These are phyloP conservation scores for Agrocybe praecox DNA, from an alignment of 768 basidiomycete species.

Conservation along the genomic window DNA sequence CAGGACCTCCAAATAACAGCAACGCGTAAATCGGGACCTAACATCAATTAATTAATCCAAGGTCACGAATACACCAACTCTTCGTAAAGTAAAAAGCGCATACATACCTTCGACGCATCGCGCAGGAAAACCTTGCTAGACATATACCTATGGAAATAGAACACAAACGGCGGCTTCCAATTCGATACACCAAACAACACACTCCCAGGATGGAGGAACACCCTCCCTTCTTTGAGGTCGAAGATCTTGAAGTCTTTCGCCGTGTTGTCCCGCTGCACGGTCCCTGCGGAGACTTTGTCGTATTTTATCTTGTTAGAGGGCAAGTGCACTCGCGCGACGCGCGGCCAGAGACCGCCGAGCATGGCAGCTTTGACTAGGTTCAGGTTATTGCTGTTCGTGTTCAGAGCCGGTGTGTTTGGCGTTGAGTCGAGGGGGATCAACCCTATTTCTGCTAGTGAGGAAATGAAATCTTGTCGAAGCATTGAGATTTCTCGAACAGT, in stretches of 20 bases:
- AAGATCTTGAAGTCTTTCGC: conserved; percentile 85
- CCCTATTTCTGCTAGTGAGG: conserved; percentile 69
- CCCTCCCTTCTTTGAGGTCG: conserved; percentile 65
- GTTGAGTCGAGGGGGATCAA: conserved; percentile 55
- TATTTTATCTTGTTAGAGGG: conserved; percentile 79
- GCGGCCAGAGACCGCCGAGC: conserved; percentile 86
- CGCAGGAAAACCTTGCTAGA: conserved; percentile 85
- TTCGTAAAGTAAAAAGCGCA: conserved; percentile 10
- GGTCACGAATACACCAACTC: background rate
- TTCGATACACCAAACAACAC: conserved; percentile 71
- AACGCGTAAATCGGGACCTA: conserved; percentile 89
- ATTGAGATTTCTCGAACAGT: conserved; percentile 78
- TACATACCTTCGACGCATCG: conserved; percentile 86
- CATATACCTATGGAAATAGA: conserved; percentile 82
- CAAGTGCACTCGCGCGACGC: conserved; percentile 74
- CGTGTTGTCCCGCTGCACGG: conserved; percentile 81
- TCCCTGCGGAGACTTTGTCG: conserved; percentile 82
- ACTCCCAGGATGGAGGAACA: conserved; percentile 85
- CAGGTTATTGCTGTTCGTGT: conserved; percentile 62
- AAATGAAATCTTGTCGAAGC: conserved; percentile 77
- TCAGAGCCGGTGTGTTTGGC: conserved; percentile 54
- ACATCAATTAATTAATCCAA: background rate
- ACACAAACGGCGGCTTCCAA: conserved; percentile 80
- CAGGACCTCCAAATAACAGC: conserved; percentile 80
- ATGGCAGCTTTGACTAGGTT: conserved; percentile 86